Conservation (phyloP, 2,329 filamentous ascomycete species). For the Colletotrichum plurivorum region DNA sequence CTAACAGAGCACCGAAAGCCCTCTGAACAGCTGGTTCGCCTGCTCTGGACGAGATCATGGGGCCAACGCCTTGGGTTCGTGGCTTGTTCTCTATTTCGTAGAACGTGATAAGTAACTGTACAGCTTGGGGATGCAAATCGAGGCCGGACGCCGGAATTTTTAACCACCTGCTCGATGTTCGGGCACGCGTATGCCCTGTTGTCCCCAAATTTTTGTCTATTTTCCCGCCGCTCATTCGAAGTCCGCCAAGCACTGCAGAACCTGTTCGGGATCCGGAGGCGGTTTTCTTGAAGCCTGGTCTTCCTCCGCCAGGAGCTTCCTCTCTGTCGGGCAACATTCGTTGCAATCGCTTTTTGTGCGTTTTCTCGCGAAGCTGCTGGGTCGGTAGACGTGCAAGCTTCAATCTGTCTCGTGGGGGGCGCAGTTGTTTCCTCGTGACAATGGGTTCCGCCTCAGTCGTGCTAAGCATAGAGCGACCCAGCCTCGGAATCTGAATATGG, state of each 20-base stretch:
- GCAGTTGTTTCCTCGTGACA: neutral
- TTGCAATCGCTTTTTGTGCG: neutral
- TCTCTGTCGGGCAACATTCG: slow-evolving; percentile 11
- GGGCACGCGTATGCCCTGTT: slow-evolving; percentile 30
- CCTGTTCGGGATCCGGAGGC: neutral
- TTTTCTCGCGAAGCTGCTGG: neutral
- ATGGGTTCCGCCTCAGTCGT: neutral
- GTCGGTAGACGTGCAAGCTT: neutral
- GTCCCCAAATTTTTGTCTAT: slow-evolving; percentile 38
- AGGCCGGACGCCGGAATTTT: slow-evolving; percentile 8
- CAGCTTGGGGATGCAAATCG: slow-evolving; percentile 21
- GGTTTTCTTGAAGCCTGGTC: slow-evolving; percentile 9
- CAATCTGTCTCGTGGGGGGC: neutral
- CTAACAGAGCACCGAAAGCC: neutral
- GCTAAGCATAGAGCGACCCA: neutral
- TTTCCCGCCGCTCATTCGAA: slow-evolving; percentile 17
- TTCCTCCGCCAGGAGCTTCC: slow-evolving; percentile 6
- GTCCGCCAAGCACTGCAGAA: slow-evolving; percentile 6
- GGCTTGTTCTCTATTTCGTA: slow-evolving; percentile 30
- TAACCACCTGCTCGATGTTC: slow-evolving; percentile 11
- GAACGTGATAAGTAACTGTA: slow-evolving; percentile 30
- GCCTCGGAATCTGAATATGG: neutral
- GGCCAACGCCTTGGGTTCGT: slow-evolving; percentile 5
- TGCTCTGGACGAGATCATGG: neutral
- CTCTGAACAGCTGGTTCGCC: neutral